Base-by-base conservation (phyloP, 768 basidiomycete genomes). In the Ramaria rubella region DNA sequence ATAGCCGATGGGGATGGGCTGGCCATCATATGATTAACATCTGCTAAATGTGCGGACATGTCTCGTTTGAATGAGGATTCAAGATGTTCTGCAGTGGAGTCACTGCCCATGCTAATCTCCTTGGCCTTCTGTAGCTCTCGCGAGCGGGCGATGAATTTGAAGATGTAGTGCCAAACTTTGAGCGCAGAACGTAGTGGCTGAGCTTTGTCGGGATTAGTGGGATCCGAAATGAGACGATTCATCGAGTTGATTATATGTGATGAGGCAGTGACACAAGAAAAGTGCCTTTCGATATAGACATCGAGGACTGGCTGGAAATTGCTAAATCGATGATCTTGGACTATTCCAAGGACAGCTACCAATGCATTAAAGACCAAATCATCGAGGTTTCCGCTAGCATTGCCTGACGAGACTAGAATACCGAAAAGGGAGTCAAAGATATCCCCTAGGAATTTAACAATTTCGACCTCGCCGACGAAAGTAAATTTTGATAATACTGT, bases 121-220 rank as follows among this genome's bases (percentile, higher is more conserved):
- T 86, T 86, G 5, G 77, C 75, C 68, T 90, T 90, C 68, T 95
- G 94, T 44, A 95, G 68, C 64, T 93, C 91, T 33, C 94, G 77
- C 2, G 94, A 86, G n/a, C 90, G 81, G 15, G 89, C 83, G 64
- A 96, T 88, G 70, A 98, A 91, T 67, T 90, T 90, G 81, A 97
- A 91, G 63, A 98, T 84, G 66, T 94, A 92, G 65, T 93, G 88
- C 93, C 93, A 95, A 29, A 97, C 95, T 69, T 97, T 97, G 59
- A 98, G 75, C 15, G 94, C 89, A 11, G 91, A 85, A 31, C 94
- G 85, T 55, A 97, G 78, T 5, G 82, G 80, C 17, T 87, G 85
- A 0, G 88, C 92, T 3, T 80, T 82, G 23, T 90, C 88, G 8
- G 75, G 72, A 21, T 82, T 79, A 0, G 85, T 82, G 12, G 91